Evolutionary conservation across 495 filamentous ascomycete species (phyloP).

Genomic region (Hamigera avellanea): DNA sequence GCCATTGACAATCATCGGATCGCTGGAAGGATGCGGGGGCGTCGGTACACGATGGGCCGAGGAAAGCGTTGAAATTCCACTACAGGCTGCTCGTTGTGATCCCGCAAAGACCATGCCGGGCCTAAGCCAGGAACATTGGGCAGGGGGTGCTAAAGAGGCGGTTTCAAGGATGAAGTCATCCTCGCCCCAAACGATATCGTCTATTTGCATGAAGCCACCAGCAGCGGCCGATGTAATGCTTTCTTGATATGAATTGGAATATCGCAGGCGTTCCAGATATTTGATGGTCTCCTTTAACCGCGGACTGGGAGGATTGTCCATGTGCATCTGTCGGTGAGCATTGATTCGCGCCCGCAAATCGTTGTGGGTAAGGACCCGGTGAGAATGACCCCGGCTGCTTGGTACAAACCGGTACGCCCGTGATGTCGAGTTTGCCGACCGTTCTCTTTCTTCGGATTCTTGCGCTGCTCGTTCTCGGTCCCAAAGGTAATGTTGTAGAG

Average conservation of each 20-base stretch:
- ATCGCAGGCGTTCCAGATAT: constrained; percentile 51
- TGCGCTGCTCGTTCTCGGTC: constrained; percentile 24
- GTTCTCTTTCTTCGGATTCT: constrained; percentile 23
- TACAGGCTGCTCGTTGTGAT: constrained; percentile 39
- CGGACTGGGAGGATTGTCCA: constrained; percentile 29
- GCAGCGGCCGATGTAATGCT: constrained; percentile 39
- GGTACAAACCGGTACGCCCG: constrained; percentile 29
- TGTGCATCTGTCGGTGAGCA: constrained; percentile 39
- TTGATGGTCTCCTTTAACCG: constrained; percentile 51
- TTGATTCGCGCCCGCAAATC: constrained; percentile 36
- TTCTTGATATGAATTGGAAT: constrained; percentile 43
- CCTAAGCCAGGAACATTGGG: constrained; percentile 53
- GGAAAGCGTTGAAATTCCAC: constrained; percentile 14
- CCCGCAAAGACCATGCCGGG: constrained; percentile 54
- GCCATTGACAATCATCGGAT: constrained; percentile 30
- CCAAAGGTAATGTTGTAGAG: constrained; percentile 35
- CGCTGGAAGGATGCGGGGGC: constrained; percentile 13
- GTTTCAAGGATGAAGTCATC: constrained; percentile 55
- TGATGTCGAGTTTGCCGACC: constrained; percentile 11
- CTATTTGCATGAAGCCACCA: constrained; percentile 35
- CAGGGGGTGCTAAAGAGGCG: constrained; percentile 37
- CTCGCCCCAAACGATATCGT: constrained; percentile 32
- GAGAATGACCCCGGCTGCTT: constrained; percentile 17
- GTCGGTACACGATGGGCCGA: constrained; percentile 15
- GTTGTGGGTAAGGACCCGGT: constrained; percentile 23